Base-by-base conservation (phyloP, 2,329 filamentous ascomycete genomes). In the Exophiala sideris region DNA sequence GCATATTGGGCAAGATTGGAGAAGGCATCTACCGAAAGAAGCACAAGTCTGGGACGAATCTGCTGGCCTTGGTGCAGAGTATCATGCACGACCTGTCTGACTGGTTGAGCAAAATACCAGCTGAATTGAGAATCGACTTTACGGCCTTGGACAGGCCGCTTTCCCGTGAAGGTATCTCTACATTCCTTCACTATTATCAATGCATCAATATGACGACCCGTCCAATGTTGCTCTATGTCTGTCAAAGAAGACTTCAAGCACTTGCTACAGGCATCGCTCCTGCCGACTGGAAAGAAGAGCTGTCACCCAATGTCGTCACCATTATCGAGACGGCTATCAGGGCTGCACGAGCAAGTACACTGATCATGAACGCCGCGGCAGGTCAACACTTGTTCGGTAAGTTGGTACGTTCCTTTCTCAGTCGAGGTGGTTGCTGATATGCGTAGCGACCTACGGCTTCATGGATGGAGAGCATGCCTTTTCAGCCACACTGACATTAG, bases 391-490 rank as follows among this genome's bases (percentile, higher is more conserved):
- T 81, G 8, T 72, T 81, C 9, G 77, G 75, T 76, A 67, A 58
- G 71, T 59, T 18, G n/a, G 5, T 10, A 12, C 34, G 29, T 24
- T 14, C 24, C 39, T 45, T 1, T 39, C 12, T 36, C 39, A 14
- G 9, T 35, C 8, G 21, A 11, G 7, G 2, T 42, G 10, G 40
- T 50, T n/a, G 29, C 35, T 44, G 20, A 10, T 5, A 20, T 12
- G n/a, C 20, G 5, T 38, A 73, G 77, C 79, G 16, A 82, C 79
- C 0, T 82, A 79, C 60, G 79, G 79, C 20, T 82, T 80, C 62
- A 79, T 82, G 70, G 79, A 82, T 54, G 75, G 77, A 12, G 79
- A 82, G 56, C 79, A 82, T 60, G 73, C 76, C 20, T 81, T 82
- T 60, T 79, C 76, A 0, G 78, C 79, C 1, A 74, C 78, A 9